Evolutionary conservation across 805 yeast genomes (phyloP), one percentile per base, ranked within the genome.

Genomic region (Geotrichum ghanense): DNA sequence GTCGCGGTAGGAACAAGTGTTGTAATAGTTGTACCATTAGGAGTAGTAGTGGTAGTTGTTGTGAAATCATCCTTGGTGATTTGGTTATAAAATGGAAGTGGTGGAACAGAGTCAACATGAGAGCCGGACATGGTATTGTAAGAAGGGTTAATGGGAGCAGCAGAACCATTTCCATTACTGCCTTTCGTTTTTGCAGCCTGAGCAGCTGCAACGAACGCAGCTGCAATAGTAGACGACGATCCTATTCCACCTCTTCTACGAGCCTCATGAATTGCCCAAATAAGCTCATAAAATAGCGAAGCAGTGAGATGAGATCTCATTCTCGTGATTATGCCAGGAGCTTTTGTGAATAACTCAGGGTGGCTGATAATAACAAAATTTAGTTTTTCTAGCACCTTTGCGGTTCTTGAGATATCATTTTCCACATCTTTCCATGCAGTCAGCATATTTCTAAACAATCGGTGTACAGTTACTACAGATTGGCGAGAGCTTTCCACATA

Each of bases 191-290:
- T 50, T 48, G 54, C 42, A 44, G 44, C 23, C 37, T 19, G 42
- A 25, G 26, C 23, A 19, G 26, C 45, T 10, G 47, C 22, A 16
- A 25, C 24, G 16, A 42, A 39, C 16, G 61, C 53, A 47, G 55
- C 48, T 19, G 26, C 51, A 47, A 19, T 22, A 44, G 52, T 43
- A 48, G 60, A 20, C n/a, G 40, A 44, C 16, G 56, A 34, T 16
- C n/a, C 27, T 3, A 25, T 34, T 7, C 49, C 50, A 31, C 75
- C 72, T 46, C 95, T 69, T 60, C 96, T 71, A 60, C 95, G 72
- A 0, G 95, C 96, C 59, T 89, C 97, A 63, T 89, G 97, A 43
- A 89, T 82, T 61, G 95, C 83, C 88, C 95, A 88, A 10, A 89
- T 90, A 45, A 89, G 70, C 63, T 89, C 97, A 60, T 89, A 89